These are phyloP conservation scores for Funneliformis caledonium DNA, from an alignment of 371 early-diverging fungal genomes.

Conservation along the genomic window DNA sequence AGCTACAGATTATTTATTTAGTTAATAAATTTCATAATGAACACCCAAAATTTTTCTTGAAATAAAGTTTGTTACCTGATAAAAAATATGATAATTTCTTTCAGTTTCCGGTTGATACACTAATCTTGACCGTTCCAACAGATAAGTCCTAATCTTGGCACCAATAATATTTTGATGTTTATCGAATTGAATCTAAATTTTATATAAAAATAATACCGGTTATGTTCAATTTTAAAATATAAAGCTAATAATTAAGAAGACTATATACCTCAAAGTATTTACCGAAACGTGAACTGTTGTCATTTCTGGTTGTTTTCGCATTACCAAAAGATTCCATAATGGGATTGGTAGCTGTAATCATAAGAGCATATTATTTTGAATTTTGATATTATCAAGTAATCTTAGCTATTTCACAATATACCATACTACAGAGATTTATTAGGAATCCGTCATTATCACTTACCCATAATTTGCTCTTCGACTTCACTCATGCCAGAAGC, in stretches of 20 bases:
- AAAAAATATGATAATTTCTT: slow-evolving; percentile 99
- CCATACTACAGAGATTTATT: no score
- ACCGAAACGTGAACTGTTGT: slow-evolving; percentile 98
- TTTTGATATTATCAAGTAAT: no score
- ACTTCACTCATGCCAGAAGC: slow-evolving; percentile 72
- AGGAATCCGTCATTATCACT: not conserved
- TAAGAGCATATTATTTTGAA: not conserved
- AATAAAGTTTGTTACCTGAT: slow-evolving; percentile 62
- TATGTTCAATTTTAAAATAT: not conserved
- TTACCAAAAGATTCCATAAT: slow-evolving; percentile 99
- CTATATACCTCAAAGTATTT: slow-evolving; percentile 91
- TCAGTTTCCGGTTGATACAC: slow-evolving; percentile 92
- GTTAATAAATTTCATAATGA: not conserved
- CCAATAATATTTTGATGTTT: slow-evolving; percentile 85
- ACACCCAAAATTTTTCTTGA: not conserved
- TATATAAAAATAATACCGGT: not conserved
- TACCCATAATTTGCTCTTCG: slow-evolving; percentile 81
- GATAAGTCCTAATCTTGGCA: slow-evolving; percentile 95
- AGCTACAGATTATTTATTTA: slow-evolving; percentile 55
- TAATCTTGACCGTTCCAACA: slow-evolving; percentile 97
- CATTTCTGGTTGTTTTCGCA: slow-evolving; percentile 99
- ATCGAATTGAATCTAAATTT: slow-evolving; percentile 76
- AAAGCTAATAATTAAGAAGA: not conserved
- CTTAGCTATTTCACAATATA: no score
- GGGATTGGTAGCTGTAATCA: slow-evolving; percentile 86